Evolutionary conservation across 2,329 filamentous ascomycete species (phyloP).

Genomic region (Rhytidhysteron rufulum): DNA sequence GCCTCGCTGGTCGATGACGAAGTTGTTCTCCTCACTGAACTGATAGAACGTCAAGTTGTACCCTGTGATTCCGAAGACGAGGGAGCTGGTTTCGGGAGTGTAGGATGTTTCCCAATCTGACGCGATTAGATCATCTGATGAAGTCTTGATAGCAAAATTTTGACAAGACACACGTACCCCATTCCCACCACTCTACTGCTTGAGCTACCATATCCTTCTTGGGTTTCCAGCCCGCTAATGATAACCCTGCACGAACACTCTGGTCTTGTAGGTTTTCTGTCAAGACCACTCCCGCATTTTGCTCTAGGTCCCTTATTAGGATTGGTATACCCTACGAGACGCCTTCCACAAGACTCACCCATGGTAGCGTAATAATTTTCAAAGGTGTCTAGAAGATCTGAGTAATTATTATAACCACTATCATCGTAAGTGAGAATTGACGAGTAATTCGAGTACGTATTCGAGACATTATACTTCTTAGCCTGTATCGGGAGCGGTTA

Average conservation of each 20-base stretch:
- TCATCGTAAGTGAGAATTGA: conserved; percentile 60
- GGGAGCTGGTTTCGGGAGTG: conserved; percentile 53
- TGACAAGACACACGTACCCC: conserved; percentile 17
- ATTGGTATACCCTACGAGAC: too few relatives aligned
- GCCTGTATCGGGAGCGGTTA: conserved; percentile 29
- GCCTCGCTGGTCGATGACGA: conserved; percentile 59
- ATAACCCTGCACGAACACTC: conserved; percentile 56
- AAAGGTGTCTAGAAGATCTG: conserved; percentile 48
- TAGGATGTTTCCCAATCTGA: conserved; percentile 58
- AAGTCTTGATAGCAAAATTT: too few relatives aligned
- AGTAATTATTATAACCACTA: conserved; percentile 52
- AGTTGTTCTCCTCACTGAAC: conserved; percentile 59
- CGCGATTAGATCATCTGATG: conserved; percentile 1
- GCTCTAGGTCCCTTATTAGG: too few relatives aligned
- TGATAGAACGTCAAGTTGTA: conserved; percentile 62
- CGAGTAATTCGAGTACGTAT: conserved; percentile 56
- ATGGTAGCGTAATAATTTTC: conserved; percentile 45
- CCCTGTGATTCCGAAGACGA: conserved; percentile 53
- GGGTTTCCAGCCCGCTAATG: conserved; percentile 61
- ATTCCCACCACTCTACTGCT: conserved; percentile 60
- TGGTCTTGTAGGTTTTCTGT: conserved; percentile 59
- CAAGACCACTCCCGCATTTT: conserved; percentile 56
- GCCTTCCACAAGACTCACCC: too few relatives aligned
- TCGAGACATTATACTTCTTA: conserved; percentile 56
- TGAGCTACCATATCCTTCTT: conserved; percentile 53